Conservation (phyloP, 257 asterid species). For the Anisodus tanguticus region DNA sequence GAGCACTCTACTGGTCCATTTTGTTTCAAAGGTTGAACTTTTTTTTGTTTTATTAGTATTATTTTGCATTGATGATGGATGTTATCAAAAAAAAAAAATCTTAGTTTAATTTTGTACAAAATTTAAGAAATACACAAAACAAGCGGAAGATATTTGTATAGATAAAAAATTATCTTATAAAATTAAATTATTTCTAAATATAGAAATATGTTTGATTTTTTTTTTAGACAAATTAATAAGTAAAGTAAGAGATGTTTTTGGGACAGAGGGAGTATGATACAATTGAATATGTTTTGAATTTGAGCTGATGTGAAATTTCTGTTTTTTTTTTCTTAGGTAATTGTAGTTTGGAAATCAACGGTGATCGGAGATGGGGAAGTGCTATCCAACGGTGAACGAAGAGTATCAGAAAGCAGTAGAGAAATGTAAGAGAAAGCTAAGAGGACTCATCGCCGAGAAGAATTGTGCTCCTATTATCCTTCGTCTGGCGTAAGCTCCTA, state of each 20-base stretch:
- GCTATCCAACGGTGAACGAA: constrained; percentile 72
- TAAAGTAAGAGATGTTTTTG: too few relatives aligned
- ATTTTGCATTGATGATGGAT: too few relatives aligned
- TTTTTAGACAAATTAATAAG: too few relatives aligned
- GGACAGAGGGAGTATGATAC: background rate
- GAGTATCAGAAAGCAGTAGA: constrained; percentile 77
- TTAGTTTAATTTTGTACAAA: too few relatives aligned
- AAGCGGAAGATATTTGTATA: too few relatives aligned
- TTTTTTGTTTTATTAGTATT: too few relatives aligned
- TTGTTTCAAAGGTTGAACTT: background rate
- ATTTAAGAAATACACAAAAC: too few relatives aligned
- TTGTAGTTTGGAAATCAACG: constrained; percentile 5
- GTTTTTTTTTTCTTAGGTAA: background rate
- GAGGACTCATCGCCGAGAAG: constrained; percentile 91
- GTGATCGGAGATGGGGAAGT: constrained; percentile 61
- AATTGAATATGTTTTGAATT: background rate
- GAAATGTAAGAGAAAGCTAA: constrained; percentile 78
- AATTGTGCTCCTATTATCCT: constrained; percentile 88
- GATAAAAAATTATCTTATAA: too few relatives aligned
- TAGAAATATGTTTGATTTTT: too few relatives aligned
- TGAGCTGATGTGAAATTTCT: background rate
- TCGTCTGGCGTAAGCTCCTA: constrained; percentile 62
- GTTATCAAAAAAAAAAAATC: too few relatives aligned
- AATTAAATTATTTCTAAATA: too few relatives aligned
- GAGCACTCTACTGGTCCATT: background rate